Evolutionary conservation across 2,329 filamentous ascomycete species (phyloP), one percentile per base, ranked within the genome.

Genomic region (Arthroderma sp.): DNA sequence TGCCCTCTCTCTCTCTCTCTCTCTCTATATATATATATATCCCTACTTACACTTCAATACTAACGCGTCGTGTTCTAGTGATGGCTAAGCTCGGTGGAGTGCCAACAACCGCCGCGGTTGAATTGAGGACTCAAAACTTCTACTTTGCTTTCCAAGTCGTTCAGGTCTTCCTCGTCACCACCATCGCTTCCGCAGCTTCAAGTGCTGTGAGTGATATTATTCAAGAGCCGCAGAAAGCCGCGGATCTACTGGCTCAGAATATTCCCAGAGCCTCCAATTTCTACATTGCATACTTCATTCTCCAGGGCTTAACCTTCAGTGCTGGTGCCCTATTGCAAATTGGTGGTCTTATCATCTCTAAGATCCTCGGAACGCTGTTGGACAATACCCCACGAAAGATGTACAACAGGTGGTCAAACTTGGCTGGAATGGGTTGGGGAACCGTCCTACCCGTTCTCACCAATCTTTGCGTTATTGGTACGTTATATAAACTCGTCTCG

Each of bases 281-380:
- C 59, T 98, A 95, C 63, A 81, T 96, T 15, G 85, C 83, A 0
- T 98, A 96, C 66, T 93, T 98, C 52, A 78, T 96, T 30, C 77
- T 98, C 2, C 91, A 96, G 63, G 93, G 89, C 31, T 64, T 96
- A 47, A 81, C 81, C 1, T 79, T 89, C 49, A 83, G 86, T 3
- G 75, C 85, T 0, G 76, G 80, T 39, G 75, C 83, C 1, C 64
- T 96, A 4, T 71, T 93, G 2, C 85, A 93, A 53, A 73, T 83
- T 39, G 69, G 65, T 15, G 85, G 86, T 10, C 73, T 96, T 42
- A 63, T 88, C 39, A 63, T 93, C 29, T 84, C 83, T 58, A 78
- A 78, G 42, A 59, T 94, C 4, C 68, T 88, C 39, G 85, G 87
- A 61, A 83, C 78, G 54, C 69, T 85, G 49, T 69, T 93, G 29